Evolutionary conservation across 2,329 filamentous ascomycete genomes (phyloP).

Genomic region (Stemphylium vesicarium): DNA sequence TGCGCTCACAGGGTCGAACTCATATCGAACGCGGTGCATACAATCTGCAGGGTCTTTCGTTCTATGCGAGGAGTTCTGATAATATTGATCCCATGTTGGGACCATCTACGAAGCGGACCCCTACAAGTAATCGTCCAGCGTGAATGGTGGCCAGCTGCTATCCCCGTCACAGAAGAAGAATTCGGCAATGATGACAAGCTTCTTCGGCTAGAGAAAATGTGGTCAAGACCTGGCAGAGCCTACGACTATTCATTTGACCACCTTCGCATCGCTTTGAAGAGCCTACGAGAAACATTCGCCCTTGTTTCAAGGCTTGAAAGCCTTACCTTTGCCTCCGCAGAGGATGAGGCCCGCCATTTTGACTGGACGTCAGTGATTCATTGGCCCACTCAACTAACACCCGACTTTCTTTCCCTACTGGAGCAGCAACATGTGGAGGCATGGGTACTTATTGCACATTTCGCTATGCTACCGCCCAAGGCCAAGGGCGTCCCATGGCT

Average conservation of each 20-base stretch:
- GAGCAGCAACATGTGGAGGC: constrained; percentile 31
- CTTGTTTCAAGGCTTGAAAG: constrained; percentile 30
- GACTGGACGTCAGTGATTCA: constrained; percentile 31
- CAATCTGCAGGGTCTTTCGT: constrained; percentile 19
- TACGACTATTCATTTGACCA: constrained; percentile 37
- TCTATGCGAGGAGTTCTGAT: constrained; percentile 31
- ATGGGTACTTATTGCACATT: constrained; percentile 40
- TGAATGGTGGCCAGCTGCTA: constrained; percentile 34
- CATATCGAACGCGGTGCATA: not conserved
- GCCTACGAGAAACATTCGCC: constrained; percentile 27
- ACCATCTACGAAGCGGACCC: constrained; percentile 22
- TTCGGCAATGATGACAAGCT: constrained; percentile 26
- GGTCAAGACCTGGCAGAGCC: constrained; percentile 24
- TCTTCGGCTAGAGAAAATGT: constrained; percentile 27
- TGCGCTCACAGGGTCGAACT: not conserved
- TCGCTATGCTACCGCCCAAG: constrained; percentile 28
- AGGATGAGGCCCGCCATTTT: constrained; percentile 6
- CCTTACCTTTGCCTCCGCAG: not conserved
- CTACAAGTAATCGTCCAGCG: constrained; percentile 25
- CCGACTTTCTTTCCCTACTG: constrained; percentile 26
- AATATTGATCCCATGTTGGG: constrained; percentile 35
- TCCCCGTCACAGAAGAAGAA: constrained; percentile 19
- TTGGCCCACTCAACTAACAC: constrained; percentile 23
- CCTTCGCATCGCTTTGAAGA: constrained; percentile 22
- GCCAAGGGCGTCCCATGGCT: constrained; percentile 29